Conservation (phyloP, 345 rosid genomes). For the Sonneratia caseolaris region DNA sequence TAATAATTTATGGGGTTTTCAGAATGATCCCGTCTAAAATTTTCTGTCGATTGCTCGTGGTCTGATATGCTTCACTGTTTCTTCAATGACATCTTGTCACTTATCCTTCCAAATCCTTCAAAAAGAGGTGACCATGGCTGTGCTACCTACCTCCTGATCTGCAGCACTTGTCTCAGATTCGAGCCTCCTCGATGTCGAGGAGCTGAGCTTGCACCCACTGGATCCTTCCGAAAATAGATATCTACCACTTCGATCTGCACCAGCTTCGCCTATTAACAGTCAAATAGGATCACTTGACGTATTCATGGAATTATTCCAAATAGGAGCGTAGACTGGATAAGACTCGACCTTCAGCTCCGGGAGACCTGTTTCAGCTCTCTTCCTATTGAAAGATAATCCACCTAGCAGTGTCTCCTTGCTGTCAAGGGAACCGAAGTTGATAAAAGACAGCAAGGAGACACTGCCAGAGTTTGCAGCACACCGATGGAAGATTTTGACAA, state of each 20-base stretch:
- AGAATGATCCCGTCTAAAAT: too few species aligned
- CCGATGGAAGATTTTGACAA: not conserved
- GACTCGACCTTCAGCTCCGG: conserved; percentile 54
- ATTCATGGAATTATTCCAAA: not conserved
- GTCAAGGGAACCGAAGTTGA: conserved; percentile 10
- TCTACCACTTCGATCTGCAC: conserved; percentile 73
- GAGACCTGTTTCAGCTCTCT: conserved; percentile 61
- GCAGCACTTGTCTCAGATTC: conserved; percentile 37
- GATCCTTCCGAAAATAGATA: conserved; percentile 53
- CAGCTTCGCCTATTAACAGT: not conserved
- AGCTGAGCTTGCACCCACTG: conserved; percentile 59
- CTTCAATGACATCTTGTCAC: too few species aligned
- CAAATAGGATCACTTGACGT: not conserved
- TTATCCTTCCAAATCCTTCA: not conserved
- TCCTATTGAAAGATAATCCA: conserved; percentile 69
- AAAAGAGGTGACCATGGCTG: not conserved
- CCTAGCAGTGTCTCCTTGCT: conserved; percentile 87
- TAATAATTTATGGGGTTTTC: too few species aligned
- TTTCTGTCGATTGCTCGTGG: too few species aligned
- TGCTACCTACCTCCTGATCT: not conserved
- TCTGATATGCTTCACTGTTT: too few species aligned
- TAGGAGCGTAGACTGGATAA: not conserved
- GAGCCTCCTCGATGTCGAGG: conserved; percentile 51
- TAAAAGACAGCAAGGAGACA: not conserved
- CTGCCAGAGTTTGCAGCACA: too few species aligned